phyloP scores from a whole-genome alignment of 2,329 filamentous ascomycete species.

The Trichoderma simmonsii region DNA sequence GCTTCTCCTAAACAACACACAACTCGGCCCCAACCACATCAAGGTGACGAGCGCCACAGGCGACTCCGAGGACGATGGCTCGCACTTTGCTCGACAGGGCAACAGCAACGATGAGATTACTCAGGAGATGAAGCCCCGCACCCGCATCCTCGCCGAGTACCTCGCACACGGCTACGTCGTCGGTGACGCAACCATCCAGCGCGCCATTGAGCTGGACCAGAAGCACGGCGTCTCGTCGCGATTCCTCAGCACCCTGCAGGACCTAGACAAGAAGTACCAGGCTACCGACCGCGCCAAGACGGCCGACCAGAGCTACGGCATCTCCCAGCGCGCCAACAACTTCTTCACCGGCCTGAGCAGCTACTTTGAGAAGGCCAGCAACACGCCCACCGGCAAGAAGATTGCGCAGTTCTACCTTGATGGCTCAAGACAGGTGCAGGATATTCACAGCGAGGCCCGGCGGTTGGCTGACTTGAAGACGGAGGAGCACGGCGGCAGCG shows the following conservation, averaged over 20 bases:
- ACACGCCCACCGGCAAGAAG: conserved; percentile 83
- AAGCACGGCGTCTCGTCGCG: conserved; percentile 80
- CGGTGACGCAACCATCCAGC: conserved; percentile 70
- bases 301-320: conserved; percentile 79
- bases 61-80: conserved; percentile 60
- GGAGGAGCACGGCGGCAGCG: conserved; percentile 56
- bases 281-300: conserved; percentile 82
- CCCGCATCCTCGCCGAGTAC: conserved; percentile 92
- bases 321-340: conserved; percentile 68
- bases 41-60: conserved; percentile 66
- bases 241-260: conserved; percentile 73
- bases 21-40: conserved; percentile 85
- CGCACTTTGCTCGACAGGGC: conserved; percentile 51
- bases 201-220: conserved; percentile 81
- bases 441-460: conserved; percentile 88
- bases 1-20: conserved; percentile 93
- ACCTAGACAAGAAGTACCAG: conserved; percentile 82
- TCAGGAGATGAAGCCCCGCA: conserved; percentile 95
- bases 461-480: conserved; percentile 87
- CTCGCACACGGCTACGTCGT: conserved; percentile 91
- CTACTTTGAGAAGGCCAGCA: conserved; percentile 93
- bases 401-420: conserved; percentile 84
- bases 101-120: conserved; percentile 69
- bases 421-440: conserved; percentile 82
- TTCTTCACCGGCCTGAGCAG: conserved; percentile 66